Evolutionary conservation across 768 basidiomycete species (phyloP), one percentile per base, ranked within the genome.

Genomic region (Pleurotus giganteus): DNA sequence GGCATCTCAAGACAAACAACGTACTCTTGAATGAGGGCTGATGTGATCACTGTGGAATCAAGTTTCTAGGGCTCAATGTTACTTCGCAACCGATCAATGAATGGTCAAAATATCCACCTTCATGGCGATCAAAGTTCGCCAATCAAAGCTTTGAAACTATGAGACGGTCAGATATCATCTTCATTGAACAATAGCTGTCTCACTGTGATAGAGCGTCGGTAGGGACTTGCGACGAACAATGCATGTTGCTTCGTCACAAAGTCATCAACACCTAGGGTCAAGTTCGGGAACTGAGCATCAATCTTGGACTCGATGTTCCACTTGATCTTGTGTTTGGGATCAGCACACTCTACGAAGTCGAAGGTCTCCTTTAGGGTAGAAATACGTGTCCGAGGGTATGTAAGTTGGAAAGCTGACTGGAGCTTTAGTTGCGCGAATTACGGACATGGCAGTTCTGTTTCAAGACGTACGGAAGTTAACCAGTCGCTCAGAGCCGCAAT

Each of bases 241-340:
- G 75, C 78, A 60, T 85, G 75, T 61, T 90, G 88, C 29, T 74
- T 77, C 47, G 66, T 68, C 7, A 88, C 87, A 61, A 89, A 89
- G 50, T 81, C 81, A 15, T 80, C 70, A 15, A 83, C 82, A 15
- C 72, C 65, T 13, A 68, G 71, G 15, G 88, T 88, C 34, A 73
- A 71, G 58, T 80, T 75, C 4, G 80, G 75, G 47, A 71, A 61
- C n/a, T 66, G 72, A 3, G 88, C 71, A 57, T 88, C 77, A 54
- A 88, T 78, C 66, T 89, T 90, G 13, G 86, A 88, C 71, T 92
- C 91, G 58, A 93, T 86, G 64, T 91, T 91, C 80, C 84, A 89
- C 32, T 73, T 68, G 31, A 91, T 76, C 47, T 73, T 70, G 52
- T 83, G 83, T 34, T 79, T 67, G 0, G 84, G 79, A 63, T 91